Conservation (phyloP, 352 stramenopile genomes). For the Phytophthora crassamura region DNA sequence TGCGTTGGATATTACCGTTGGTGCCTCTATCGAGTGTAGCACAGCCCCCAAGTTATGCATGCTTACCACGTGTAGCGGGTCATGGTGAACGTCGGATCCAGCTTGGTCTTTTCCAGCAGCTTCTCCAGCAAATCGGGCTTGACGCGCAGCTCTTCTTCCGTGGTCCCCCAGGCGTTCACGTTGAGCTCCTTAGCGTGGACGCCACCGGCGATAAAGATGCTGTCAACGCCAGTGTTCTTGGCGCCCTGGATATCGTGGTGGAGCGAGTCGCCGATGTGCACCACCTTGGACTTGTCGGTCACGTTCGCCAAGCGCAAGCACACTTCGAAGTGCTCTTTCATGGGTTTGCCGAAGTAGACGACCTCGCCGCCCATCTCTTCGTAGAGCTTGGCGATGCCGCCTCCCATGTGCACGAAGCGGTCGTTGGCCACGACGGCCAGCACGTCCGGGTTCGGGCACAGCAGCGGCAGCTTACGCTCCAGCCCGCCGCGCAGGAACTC, state of each 20-base stretch:
- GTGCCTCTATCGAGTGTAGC: background rate
- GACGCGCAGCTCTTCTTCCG: constrained; percentile 32
- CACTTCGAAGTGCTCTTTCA: constrained; percentile 78
- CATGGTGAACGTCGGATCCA: constrained; percentile 39
- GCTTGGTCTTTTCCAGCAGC: constrained; percentile 29
- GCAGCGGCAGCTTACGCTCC: constrained; percentile 66
- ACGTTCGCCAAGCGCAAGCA: constrained; percentile 49
- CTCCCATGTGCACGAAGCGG: constrained; percentile 63
- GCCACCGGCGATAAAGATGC: constrained; percentile 64
- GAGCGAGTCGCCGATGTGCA: constrained; percentile 75
- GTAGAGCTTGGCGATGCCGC: constrained; percentile 86
- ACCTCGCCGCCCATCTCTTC: constrained; percentile 74
- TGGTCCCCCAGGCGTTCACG: constrained; percentile 36
- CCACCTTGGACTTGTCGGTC: constrained; percentile 41
- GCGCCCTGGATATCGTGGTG: constrained; percentile 73
- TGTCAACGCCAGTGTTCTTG: constrained; percentile 54
- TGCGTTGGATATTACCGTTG: no score
- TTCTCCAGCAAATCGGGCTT: constrained; percentile 37
- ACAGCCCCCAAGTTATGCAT: background rate
- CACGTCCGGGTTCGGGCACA: constrained; percentile 91
- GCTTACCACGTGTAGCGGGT: constrained; percentile 49
- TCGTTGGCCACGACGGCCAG: constrained; percentile 72
- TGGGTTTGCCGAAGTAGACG: constrained; percentile 88
- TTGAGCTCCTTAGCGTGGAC: constrained; percentile 60
- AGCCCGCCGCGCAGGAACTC: constrained; percentile 60